Evolutionary conservation across 2,329 filamentous ascomycete genomes (phyloP).

Genomic region (Pyrenophora seminiperda): DNA sequence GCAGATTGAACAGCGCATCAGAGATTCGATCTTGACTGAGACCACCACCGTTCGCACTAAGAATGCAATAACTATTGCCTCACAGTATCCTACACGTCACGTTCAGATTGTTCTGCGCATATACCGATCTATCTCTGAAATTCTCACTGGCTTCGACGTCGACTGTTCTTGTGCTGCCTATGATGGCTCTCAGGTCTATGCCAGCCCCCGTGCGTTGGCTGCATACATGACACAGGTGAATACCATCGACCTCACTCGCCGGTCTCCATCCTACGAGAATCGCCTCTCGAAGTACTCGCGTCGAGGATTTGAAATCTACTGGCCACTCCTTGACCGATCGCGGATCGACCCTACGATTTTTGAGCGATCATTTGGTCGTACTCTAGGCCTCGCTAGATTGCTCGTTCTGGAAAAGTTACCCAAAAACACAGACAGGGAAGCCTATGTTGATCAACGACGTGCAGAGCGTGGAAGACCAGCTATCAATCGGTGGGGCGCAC

Average conservation of each 20-base stretch:
- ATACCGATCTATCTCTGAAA: constrained; percentile 82
- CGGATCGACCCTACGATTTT: constrained; percentile 84
- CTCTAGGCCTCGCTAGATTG: constrained; percentile 76
- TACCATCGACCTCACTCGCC: constrained; percentile 75
- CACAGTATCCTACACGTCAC: constrained; percentile 81
- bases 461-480: constrained; percentile 72
- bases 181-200: constrained; percentile 79
- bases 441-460: constrained; percentile 72
- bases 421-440: constrained; percentile 68
- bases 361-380: constrained; percentile 77
- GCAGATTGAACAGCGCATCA: constrained; percentile 75
- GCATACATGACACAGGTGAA: constrained; percentile 85
- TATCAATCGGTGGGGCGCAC: constrained; percentile 51
- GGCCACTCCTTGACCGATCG: constrained; percentile 74
- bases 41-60: constrained; percentile 84
- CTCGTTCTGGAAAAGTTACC: constrained; percentile 81
- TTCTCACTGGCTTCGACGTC: constrained; percentile 86
- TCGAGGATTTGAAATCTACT: constrained; percentile 83
- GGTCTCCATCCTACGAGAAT: constrained; percentile 87
- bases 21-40: constrained; percentile 79
- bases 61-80: constrained; percentile 84
- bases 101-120: constrained; percentile 85
- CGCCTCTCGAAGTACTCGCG: constrained; percentile 81
- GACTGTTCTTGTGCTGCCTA: constrained; percentile 83
- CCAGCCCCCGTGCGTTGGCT: constrained; percentile 74